Evolutionary conservation across 1,284 basidiomycete genomes (phyloP).

Genomic region (Tilletia walkeri): DNA sequence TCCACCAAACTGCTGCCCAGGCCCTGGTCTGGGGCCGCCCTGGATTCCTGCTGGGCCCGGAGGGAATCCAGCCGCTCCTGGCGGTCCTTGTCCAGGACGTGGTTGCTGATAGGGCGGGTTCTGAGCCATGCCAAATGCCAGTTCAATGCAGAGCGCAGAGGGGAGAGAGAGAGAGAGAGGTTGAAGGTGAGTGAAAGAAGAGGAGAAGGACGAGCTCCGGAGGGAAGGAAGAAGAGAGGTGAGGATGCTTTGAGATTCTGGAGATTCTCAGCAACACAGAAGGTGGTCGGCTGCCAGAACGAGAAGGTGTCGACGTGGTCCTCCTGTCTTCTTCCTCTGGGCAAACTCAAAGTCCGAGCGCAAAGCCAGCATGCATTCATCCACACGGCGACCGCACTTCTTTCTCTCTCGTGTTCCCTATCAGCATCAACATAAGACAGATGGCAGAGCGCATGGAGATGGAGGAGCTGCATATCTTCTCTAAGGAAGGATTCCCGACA

Average conservation of each 20-base stretch:
- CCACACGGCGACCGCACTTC: too few relatives aligned
- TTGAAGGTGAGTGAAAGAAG: background rate
- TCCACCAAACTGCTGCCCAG: background rate
- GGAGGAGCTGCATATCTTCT: too few relatives aligned
- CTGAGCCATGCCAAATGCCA: background rate
- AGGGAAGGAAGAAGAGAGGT: background rate
- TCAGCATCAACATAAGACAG: too few relatives aligned
- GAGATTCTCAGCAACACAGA: too few relatives aligned
- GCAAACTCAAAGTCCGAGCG: too few relatives aligned
- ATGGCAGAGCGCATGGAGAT: too few relatives aligned
- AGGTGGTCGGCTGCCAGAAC: too few relatives aligned
- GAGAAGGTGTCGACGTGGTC: too few relatives aligned
- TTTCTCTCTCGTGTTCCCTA: too few relatives aligned
- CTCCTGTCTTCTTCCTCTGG: too few relatives aligned
- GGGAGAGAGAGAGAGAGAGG: background rate
- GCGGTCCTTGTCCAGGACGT: constrained; percentile 1
- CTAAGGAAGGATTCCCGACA: too few relatives aligned
- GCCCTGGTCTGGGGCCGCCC: background rate
- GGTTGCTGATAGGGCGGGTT: constrained; percentile 10
- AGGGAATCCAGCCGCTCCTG: constrained; percentile 11
- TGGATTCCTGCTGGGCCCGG: constrained; percentile 1
- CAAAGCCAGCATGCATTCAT: too few relatives aligned
- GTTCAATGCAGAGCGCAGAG: background rate
- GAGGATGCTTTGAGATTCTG: background rate
- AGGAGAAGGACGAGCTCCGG: background rate